phyloP scores from a whole-genome alignment of 108 stramenopile genomes.

The Pseudonitzschia delicatissima region DNA sequence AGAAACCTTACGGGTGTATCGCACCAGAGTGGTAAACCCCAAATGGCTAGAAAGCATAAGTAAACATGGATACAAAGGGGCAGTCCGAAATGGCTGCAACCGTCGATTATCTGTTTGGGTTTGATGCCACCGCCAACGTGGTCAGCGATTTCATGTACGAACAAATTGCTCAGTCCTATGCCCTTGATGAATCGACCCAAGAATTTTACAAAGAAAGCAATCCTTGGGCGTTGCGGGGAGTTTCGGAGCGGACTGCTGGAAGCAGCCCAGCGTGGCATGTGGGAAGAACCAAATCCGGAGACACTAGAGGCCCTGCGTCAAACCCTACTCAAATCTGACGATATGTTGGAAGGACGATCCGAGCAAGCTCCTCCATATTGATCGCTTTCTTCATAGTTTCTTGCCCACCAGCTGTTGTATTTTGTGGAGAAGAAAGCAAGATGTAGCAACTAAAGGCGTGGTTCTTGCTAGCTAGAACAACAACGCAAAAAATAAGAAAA shows the following conservation, averaged over 20 bases:
- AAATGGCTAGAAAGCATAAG: conserved; percentile 12
- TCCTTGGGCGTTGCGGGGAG: conserved; percentile 1
- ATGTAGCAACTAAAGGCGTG: too few relatives aligned
- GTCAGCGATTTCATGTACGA: conserved; percentile 15
- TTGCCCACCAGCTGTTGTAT: too few relatives aligned
- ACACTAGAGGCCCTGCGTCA: conserved; percentile 2
- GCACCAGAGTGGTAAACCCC: conserved; percentile 1
- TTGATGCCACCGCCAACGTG: conserved; percentile 10
- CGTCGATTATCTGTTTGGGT: conserved; percentile 7
- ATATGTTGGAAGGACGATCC: conserved; percentile 10
- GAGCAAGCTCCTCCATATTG: too few relatives aligned
- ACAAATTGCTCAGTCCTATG: conserved; percentile 13
- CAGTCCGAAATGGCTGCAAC: conserved; percentile 8
- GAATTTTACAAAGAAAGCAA: conserved; percentile 5
- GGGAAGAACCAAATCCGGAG: conserved; percentile 1
- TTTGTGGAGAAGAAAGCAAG: too few relatives aligned
- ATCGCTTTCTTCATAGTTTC: too few relatives aligned
- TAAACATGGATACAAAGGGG: conserved; percentile 7
- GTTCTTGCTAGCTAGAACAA: too few relatives aligned
- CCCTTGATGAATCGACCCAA: conserved; percentile 3
- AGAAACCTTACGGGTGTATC: conserved; percentile 3
- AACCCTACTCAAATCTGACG: conserved; percentile 5
- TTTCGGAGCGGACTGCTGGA: conserved; percentile 8
- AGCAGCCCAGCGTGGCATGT: conserved; percentile 6
- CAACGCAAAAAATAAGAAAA: too few relatives aligned